A percentile compares a stretch with the other conserved stretches of the same genome.
phyloP scores from a whole-genome alignment of 148 eudicot genomes.

The Camellia granthamiana region DNA sequence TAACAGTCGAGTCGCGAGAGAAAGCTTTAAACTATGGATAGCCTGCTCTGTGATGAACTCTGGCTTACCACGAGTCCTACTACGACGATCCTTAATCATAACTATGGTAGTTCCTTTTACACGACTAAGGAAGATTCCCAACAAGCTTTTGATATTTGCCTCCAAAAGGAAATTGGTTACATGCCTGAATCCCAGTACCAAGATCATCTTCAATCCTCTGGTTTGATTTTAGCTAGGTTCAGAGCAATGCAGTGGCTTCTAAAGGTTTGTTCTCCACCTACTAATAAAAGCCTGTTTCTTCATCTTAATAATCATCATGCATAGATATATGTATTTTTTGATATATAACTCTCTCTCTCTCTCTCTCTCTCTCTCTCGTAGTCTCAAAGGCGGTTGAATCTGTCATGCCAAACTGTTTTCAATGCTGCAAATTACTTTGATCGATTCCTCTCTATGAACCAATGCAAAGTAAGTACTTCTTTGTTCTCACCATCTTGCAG shows the following conservation, averaged over 20 bases:
- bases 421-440: constrained; percentile 40
- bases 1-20: too few species aligned
- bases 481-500: background rate
- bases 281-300: background rate
- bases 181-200: constrained; percentile 27
- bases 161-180: constrained; percentile 25
- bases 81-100: too few species aligned
- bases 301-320: background rate
- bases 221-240: constrained; percentile 19
- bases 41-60: constrained; percentile 32
- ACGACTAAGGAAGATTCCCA: constrained; percentile 20
- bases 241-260: constrained; percentile 35
- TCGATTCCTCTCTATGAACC: constrained; percentile 31
- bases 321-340: background rate
- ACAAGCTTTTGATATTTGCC: constrained; percentile 22
- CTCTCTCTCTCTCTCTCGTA: constrained; percentile 12
- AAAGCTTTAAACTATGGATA: constrained; percentile 12
- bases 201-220: constrained; percentile 9
- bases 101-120: background rate
- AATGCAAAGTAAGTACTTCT: constrained; percentile 29
- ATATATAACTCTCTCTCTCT: background rate
- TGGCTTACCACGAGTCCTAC: constrained; percentile 13
- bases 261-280: constrained; percentile 24
- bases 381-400: constrained; percentile 32
- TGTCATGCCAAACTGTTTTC: constrained; percentile 32